Conservation (phyloP, 1,284 basidiomycete species). For the Sanghuangporus baumii region DNA sequence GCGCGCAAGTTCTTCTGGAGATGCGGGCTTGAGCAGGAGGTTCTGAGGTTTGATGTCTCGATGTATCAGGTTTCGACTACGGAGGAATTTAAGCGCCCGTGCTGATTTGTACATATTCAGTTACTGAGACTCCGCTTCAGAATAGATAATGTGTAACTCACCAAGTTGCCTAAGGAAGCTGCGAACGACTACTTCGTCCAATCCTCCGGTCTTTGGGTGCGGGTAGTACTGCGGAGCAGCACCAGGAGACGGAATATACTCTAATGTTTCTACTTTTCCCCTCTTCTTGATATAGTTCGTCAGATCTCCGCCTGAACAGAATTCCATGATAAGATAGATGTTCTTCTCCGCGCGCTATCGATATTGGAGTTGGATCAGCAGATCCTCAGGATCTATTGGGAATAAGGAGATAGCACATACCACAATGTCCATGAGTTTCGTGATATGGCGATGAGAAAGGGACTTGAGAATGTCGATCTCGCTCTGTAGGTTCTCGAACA, state of each 20-base stretch:
- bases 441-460: conserved; percentile 90
- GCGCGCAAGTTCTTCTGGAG: conserved; percentile 69
- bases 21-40: conserved; percentile 82
- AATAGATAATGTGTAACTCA: conserved; percentile 31
- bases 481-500: conserved; percentile 94
- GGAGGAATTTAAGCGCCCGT: conserved; percentile 88
- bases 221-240: conserved; percentile 78
- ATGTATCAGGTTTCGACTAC: conserved; percentile 88
- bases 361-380: not conserved
- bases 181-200: conserved; percentile 87
- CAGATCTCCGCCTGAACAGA: conserved; percentile 92
- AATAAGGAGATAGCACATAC: conserved; percentile 35
- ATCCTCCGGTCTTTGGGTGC: conserved; percentile 85
- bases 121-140: conserved; percentile 3
- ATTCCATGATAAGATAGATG: conserved; percentile 98
- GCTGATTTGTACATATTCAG: conserved; percentile 39
- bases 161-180: conserved; percentile 93
- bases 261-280: conserved; percentile 79
- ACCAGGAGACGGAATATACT: conserved; percentile 67
- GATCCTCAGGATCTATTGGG: conserved; percentile 2
- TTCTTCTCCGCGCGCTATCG: conserved; percentile 82
- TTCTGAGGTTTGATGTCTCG: conserved; percentile 99
- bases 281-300: conserved; percentile 95
- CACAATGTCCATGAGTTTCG: conserved; percentile 89
- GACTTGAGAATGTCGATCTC: conserved; percentile 97